These are phyloP conservation scores for Closterium sp. DNA, from an alignment of 139 green algal genomes.

Conservation along the genomic window DNA sequence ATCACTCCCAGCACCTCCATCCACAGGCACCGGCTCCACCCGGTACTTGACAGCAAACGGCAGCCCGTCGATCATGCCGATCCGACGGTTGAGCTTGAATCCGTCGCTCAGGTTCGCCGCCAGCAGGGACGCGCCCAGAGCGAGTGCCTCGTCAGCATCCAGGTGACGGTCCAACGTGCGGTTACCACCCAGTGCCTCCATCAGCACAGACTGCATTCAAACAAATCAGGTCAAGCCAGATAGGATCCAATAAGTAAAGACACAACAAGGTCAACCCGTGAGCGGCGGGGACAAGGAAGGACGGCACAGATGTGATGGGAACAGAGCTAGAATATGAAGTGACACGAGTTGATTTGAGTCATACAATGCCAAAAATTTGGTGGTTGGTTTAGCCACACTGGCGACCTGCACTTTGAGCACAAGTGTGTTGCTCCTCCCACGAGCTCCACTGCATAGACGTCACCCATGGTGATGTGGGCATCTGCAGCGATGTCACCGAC, in stretches of 20 bases:
- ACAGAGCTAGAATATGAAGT: background rate
- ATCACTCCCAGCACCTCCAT: background rate
- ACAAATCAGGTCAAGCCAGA: background rate
- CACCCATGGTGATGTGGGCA: constrained; percentile 66
- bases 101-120: constrained; percentile 92
- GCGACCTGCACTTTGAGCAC: constrained; percentile 37
- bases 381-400: too few species aligned
- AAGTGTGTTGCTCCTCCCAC: constrained; percentile 42
- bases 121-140: constrained; percentile 85
- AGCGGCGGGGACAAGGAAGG: background rate
- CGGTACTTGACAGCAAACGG: constrained; percentile 61
- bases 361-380: too few species aligned
- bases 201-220: constrained; percentile 56
- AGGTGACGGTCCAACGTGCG: constrained; percentile 76
- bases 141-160: constrained; percentile 94
- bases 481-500: too few species aligned
- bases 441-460: constrained; percentile 54
- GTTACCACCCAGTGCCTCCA: constrained; percentile 67
- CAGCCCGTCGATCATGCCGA: constrained; percentile 84
- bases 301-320: background rate
- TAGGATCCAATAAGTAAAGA: background rate
- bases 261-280: background rate
- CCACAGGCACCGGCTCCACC: constrained; percentile 1
- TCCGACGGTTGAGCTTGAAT: constrained; percentile 91
- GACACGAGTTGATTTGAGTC: background rate